These are phyloP conservation scores for Penicillium expansum DNA, from an alignment of 2,329 filamentous ascomycete species.

Conservation along the genomic window DNA sequence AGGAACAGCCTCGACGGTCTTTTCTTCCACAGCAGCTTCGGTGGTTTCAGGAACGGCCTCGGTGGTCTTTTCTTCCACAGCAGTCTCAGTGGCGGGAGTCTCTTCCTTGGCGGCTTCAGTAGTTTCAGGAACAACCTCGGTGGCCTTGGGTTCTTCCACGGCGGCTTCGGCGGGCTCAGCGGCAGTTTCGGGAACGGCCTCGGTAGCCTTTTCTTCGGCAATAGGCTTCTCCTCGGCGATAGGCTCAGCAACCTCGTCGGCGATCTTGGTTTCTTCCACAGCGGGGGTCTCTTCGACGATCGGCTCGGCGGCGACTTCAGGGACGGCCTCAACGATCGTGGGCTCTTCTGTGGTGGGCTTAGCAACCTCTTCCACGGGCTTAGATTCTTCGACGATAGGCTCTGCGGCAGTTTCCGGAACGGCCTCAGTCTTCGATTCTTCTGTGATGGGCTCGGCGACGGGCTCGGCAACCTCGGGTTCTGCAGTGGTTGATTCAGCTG, in stretches of 20 bases:
- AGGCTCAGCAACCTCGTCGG: not conserved
- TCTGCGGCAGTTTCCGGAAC: constrained; percentile 6
- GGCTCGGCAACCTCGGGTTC: constrained; percentile 11
- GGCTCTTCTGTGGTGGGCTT: constrained; percentile 3
- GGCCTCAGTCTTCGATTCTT: constrained; percentile 4
- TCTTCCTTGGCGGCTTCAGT: constrained; percentile 7
- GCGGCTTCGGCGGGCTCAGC: constrained; percentile 3
- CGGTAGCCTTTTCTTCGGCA: not conserved
- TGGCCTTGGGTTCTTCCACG: constrained; percentile 8
- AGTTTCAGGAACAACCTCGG: not conserved
- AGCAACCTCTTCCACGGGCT: not conserved
- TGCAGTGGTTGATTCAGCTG: not conserved
- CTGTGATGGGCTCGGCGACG: constrained; percentile 6
- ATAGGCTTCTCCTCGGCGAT: not conserved
- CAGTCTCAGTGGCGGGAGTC: not conserved
- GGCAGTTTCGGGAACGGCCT: constrained; percentile 4
- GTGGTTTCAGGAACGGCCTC: not conserved
- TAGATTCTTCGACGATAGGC: constrained; percentile 2
- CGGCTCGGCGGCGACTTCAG: constrained; percentile 4
- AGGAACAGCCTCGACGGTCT: not conserved
- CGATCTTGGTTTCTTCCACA: not conserved
- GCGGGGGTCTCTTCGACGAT: constrained; percentile 7
- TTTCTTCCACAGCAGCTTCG: not conserved
- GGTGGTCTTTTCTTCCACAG: not conserved
- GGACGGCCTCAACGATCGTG: not conserved